A percentile compares a stretch with the other conserved stretches of the same genome.
These are phyloP conservation scores for Didymellaceae sp. DNA, from an alignment of 2,329 filamentous ascomycete genomes.

Conservation along the genomic window DNA sequence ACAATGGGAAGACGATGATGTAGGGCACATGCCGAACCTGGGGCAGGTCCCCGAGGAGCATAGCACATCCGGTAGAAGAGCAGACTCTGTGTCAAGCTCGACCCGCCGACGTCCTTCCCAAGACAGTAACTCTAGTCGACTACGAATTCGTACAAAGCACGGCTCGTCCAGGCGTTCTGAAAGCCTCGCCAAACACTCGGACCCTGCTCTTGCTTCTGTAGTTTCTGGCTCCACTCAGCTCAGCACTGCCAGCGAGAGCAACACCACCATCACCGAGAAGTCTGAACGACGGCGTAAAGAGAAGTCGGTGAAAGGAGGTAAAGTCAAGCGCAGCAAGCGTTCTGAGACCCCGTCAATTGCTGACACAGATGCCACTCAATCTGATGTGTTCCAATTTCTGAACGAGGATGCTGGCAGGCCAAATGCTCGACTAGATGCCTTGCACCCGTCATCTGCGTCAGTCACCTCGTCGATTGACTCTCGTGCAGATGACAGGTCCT, in stretches of 20 bases:
- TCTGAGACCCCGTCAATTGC: conserved; percentile 18
- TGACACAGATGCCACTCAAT: conserved; percentile 27
- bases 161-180: conserved; percentile 42
- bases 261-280: conserved; percentile 54
- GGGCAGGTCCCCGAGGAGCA: conserved; percentile 50
- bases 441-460: conserved; percentile 30
- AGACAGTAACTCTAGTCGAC: conserved; percentile 32
- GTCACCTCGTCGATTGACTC: conserved; percentile 27
- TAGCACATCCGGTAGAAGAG: conserved; percentile 26
- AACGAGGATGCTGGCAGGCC: conserved; percentile 20
- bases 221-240: conserved; percentile 52
- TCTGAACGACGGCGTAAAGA: conserved; percentile 37
- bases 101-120: conserved; percentile 28
- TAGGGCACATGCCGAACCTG: conserved; percentile 49
- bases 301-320: conserved; percentile 20
- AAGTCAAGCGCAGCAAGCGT: conserved; percentile 22
- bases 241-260: conserved; percentile 53
- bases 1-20: conserved; percentile 27
- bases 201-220: conserved; percentile 52
- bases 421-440: conserved; percentile 14
- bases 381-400: conserved; percentile 42
- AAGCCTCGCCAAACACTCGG: conserved; percentile 41
- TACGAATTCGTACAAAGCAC: conserved; percentile 42
- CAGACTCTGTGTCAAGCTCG: conserved; percentile 32
- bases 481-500: conserved; percentile 31